A percentile compares a stretch with the other conserved stretches of the same genome.
Evolutionary conservation across 768 basidiomycete species (phyloP).

Genomic region (Leccinum variicolor): DNA sequence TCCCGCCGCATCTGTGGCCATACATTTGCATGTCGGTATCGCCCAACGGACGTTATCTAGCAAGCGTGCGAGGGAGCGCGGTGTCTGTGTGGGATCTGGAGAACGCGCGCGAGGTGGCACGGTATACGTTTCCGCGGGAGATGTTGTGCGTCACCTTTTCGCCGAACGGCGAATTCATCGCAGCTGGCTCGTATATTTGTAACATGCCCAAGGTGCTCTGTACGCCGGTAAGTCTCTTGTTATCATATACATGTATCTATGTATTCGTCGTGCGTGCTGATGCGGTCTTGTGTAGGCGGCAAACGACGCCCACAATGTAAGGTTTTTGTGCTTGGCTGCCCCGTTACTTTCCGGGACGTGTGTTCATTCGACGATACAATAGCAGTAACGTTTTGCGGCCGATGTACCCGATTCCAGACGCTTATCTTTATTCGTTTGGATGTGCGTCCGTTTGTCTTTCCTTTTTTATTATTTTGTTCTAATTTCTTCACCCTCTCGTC

Average conservation of each 20-base stretch:
- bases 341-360: neutral
- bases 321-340: neutral
- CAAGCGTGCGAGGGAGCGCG: slow-evolving; percentile 19
- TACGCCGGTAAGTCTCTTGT: slow-evolving; percentile 2
- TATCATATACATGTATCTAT: neutral
- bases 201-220: slow-evolving; percentile 9
- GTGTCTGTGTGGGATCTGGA: slow-evolving; percentile 20
- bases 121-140: slow-evolving; percentile 20
- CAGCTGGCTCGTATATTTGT: slow-evolving; percentile 15
- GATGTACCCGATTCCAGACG: neutral
- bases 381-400: neutral
- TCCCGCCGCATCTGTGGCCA: slow-evolving; percentile 17
- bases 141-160: slow-evolving; percentile 24
- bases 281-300: neutral
- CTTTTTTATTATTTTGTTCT: neutral
- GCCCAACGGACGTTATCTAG: slow-evolving; percentile 12
- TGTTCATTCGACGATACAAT: neutral
- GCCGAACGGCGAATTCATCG: slow-evolving; percentile 19
- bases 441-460: slow-evolving; percentile 1
- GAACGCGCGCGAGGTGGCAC: slow-evolving; percentile 11
- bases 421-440: neutral
- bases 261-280: neutral
- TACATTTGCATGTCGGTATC: slow-evolving; percentile 25
- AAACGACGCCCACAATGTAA: slow-evolving; percentile 6
- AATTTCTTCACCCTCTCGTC: neutral